Conservation (phyloP, 345 rosid genomes). For the Bruguiera sexangula region DNA sequence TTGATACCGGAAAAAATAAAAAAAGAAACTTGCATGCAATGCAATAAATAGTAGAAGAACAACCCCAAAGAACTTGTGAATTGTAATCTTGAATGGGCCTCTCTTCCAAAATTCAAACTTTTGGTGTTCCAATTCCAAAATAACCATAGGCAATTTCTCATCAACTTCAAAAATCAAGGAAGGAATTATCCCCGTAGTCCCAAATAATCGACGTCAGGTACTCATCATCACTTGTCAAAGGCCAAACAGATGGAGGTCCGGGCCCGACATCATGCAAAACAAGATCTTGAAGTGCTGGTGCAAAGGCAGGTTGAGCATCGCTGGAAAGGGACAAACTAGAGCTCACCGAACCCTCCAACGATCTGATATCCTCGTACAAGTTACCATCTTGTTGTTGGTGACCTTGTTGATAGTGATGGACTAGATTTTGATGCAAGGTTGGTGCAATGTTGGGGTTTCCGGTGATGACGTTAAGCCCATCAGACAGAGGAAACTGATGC, state of each 20-base stretch:
- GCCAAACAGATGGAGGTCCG: conserved; percentile 60
- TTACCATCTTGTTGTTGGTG: conserved; percentile 23
- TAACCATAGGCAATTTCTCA: not conserved
- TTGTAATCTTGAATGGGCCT: not conserved
- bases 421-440: conserved; percentile 26
- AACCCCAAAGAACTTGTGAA: not conserved
- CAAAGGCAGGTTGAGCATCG: conserved; percentile 23
- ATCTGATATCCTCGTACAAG: conserved; percentile 30
- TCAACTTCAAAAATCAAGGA: conserved; percentile 45
- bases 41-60: not conserved
- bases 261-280: conserved; percentile 33
- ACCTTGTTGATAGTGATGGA: conserved; percentile 1
- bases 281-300: conserved; percentile 49
- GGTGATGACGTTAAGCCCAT: not conserved
- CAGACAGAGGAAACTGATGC: conserved; percentile 5
- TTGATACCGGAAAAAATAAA: not conserved
- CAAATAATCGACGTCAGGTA: conserved; percentile 48
- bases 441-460: conserved; percentile 2
- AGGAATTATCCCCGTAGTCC: conserved; percentile 60
- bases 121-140: not conserved
- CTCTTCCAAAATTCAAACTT: not conserved
- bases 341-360: conserved; percentile 45
- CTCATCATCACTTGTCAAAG: conserved; percentile 54
- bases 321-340: conserved; percentile 39
- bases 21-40: conserved; percentile 13